phyloP scores from a whole-genome alignment of 2,329 filamentous ascomycete genomes.

The Exophiala oligosperma region DNA sequence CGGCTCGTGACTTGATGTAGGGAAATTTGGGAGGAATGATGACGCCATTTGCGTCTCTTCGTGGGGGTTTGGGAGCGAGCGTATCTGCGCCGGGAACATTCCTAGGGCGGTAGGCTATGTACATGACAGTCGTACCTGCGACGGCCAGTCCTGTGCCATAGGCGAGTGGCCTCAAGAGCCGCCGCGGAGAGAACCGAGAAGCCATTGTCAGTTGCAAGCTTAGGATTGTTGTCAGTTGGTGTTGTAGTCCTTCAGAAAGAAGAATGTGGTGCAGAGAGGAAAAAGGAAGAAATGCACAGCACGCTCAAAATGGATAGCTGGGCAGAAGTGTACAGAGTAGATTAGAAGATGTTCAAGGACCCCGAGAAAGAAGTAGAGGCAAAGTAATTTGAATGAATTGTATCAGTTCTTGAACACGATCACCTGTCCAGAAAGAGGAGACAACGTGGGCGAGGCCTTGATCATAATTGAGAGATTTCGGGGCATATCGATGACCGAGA shows the following conservation, averaged over 20 bases:
- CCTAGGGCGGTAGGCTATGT: conserved; percentile 61
- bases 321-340: background rate
- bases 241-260: background rate
- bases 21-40: conserved; percentile 56
- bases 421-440: background rate
- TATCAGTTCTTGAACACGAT: background rate
- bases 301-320: background rate
- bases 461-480: background rate
- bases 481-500: conserved; percentile 8
- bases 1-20: conserved; percentile 49
- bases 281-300: background rate
- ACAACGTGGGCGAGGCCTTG: conserved; percentile 1
- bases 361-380: background rate
- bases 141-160: conserved; percentile 58
- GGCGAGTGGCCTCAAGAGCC: conserved; percentile 57
- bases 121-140: conserved; percentile 54
- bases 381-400: background rate
- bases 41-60: conserved; percentile 54
- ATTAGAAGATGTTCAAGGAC: background rate
- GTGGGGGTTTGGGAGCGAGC: conserved; percentile 55
- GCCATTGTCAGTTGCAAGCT: conserved; percentile 8
- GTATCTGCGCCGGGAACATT: conserved; percentile 56
- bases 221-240: background rate
- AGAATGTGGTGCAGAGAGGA: background rate
- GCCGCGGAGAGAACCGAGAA: conserved; percentile 37